Conservation (phyloP, 2,329 filamentous ascomycete species). For the Alternaria ethzedia region DNA sequence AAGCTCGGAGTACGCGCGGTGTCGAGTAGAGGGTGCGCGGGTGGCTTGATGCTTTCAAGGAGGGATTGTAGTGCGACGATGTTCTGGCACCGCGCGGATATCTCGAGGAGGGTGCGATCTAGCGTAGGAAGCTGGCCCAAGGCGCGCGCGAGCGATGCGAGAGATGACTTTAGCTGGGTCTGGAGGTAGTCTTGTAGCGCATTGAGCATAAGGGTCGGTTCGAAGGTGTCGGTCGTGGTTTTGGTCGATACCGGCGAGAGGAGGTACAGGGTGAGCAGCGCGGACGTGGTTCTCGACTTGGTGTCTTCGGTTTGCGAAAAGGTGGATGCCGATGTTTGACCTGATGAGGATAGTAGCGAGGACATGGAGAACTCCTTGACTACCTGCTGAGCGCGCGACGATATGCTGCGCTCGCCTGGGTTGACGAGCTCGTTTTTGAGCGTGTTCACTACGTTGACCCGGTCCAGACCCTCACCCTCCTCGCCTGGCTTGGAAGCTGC, state of each 20-base stretch:
- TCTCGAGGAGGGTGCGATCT: constrained; percentile 80
- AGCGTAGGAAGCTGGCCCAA: constrained; percentile 81
- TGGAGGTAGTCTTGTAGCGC: constrained; percentile 83
- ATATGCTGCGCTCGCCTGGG: constrained; percentile 76
- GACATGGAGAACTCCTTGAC: constrained; percentile 84
- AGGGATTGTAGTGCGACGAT: constrained; percentile 86
- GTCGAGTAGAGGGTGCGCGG: constrained; percentile 69
- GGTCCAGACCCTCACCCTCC: constrained; percentile 78
- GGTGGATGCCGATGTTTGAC: constrained; percentile 50
- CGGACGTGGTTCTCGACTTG: constrained; percentile 74
- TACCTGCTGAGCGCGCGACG: constrained; percentile 75
- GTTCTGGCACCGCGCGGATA: constrained; percentile 86
- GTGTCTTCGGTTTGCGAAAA: constrained; percentile 74
- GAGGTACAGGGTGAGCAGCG: constrained; percentile 78
- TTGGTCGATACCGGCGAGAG: constrained; percentile 71
- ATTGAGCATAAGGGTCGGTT: constrained; percentile 74
- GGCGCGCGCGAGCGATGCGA: constrained; percentile 75
- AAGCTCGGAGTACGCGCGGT: constrained; percentile 17
- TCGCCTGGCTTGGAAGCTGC: constrained; percentile 70
- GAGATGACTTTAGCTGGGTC: constrained; percentile 77
- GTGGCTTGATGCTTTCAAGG: constrained; percentile 71
- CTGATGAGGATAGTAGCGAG: constrained; percentile 51
- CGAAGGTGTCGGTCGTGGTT: constrained; percentile 58
- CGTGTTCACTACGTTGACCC: constrained; percentile 73
- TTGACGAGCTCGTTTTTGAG: constrained; percentile 72